Evolutionary conservation across 805 yeast species (phyloP).

Genomic region (Spencermartinsiella europaea): DNA sequence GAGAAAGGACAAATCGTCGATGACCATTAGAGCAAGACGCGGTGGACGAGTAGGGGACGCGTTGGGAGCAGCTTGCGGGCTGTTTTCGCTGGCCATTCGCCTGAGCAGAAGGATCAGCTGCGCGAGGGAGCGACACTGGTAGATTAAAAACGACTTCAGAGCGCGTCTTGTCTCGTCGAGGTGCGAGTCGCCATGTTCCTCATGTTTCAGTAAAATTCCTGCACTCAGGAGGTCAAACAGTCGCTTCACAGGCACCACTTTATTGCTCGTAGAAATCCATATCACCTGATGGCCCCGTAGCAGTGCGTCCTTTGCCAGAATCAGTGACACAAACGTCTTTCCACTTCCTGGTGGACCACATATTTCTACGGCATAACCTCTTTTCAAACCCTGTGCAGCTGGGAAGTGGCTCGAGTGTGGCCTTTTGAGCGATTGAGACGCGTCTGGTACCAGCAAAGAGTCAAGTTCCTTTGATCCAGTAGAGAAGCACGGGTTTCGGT

Average conservation of each 20-base stretch:
- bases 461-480: not conserved
- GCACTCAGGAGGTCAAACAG: conserved; percentile 6
- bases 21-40: conserved; percentile 6
- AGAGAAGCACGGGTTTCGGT: not conserved
- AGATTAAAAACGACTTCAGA: not conserved
- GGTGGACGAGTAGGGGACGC: not conserved
- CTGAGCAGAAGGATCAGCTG: not conserved
- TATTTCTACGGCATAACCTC: conserved; percentile 22
- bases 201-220: too few relatives aligned
- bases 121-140: not conserved
- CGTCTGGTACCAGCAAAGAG: not conserved
- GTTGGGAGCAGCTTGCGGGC: not conserved
- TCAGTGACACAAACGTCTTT: conserved; percentile 23
- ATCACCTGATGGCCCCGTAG: conserved; percentile 20
- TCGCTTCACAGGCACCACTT: conserved; percentile 21
- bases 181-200: too few relatives aligned
- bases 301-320: conserved; percentile 19
- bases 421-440: not conserved
- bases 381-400: not conserved
- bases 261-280: conserved; percentile 21
- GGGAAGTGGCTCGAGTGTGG: too few relatives aligned
- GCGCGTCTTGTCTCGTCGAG: too few relatives aligned
- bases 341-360: conserved; percentile 30
- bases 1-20: conserved; percentile 5
- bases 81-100: not conserved